These are phyloP conservation scores for Aspergillus hiratsukae DNA, from an alignment of 2,329 filamentous ascomycete genomes.

Conservation along the genomic window DNA sequence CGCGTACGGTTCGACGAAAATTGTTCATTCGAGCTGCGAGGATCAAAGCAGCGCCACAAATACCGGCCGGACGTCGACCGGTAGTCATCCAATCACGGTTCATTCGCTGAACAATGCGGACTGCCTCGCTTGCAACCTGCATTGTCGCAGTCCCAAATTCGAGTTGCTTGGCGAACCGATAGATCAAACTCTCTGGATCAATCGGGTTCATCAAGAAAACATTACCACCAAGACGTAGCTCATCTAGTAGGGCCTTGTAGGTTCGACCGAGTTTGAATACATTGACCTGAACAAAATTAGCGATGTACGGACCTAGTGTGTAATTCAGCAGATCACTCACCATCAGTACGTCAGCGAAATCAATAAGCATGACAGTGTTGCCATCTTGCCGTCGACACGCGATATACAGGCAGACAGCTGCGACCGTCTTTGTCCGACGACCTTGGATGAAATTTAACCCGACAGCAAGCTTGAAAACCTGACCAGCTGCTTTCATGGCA, in stretches of 20 bases:
- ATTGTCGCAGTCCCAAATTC: constrained; percentile 81
- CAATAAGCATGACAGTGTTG: constrained; percentile 89
- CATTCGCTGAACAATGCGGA: constrained; percentile 86
- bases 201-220: constrained; percentile 70
- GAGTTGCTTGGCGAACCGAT: constrained; percentile 83
- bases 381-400: constrained; percentile 74
- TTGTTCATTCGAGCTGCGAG: constrained; percentile 98
- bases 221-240: constrained; percentile 48
- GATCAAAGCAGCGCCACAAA: constrained; percentile 90
- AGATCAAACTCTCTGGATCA: constrained; percentile 84
- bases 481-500: constrained; percentile 61
- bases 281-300: constrained; percentile 55
- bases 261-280: constrained; percentile 88
- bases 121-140: constrained; percentile 82
- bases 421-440: constrained; percentile 76
- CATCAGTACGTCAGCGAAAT: constrained; percentile 78
- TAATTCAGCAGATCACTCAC: constrained; percentile 24
- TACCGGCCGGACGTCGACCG: constrained; percentile 85
- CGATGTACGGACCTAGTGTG: constrained; percentile 22
- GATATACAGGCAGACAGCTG: constrained; percentile 86
- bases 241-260: constrained; percentile 76
- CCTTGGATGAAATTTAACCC: constrained; percentile 78
- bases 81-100: constrained; percentile 96
- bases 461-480: constrained; percentile 72
- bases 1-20: constrained; percentile 83